These are phyloP conservation scores for Cyberlindnera samutprakarnensis DNA, from an alignment of 805 yeast genomes.

Conservation along the genomic window DNA sequence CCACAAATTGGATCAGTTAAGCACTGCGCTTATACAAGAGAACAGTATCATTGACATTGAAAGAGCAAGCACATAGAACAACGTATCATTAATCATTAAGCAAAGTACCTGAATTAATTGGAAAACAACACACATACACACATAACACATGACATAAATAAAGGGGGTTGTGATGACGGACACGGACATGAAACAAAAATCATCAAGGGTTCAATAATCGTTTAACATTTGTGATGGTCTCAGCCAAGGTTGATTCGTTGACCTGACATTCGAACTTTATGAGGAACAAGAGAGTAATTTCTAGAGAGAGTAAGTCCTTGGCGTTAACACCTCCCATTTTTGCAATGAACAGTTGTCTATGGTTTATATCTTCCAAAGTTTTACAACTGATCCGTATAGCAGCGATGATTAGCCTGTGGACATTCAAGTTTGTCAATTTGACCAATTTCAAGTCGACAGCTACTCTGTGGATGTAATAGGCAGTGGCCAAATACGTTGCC, in stretches of 20 bases:
- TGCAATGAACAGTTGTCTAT: constrained; percentile 36
- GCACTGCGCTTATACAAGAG: too few relatives aligned
- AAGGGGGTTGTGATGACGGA: too few relatives aligned
- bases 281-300: constrained; percentile 41
- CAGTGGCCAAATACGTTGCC: constrained; percentile 22
- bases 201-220: constrained; percentile 1
- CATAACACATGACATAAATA: not conserved
- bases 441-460: constrained; percentile 10
- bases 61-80: too few relatives aligned
- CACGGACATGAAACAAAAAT: too few relatives aligned
- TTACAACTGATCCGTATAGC: constrained; percentile 40
- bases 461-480: constrained; percentile 20
- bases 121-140: not conserved
- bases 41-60: too few relatives aligned
- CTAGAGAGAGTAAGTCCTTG: constrained; percentile 39
- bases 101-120: too few relatives aligned
- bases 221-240: constrained; percentile 2
- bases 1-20: too few relatives aligned
- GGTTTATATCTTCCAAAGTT: constrained; percentile 37
- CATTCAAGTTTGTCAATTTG: constrained; percentile 31
- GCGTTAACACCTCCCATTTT: constrained; percentile 37
- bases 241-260: constrained; percentile 1
- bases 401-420: constrained; percentile 37
- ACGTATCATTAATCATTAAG: too few relatives aligned
- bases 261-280: constrained; percentile 42